Conservation (phyloP, 1,284 basidiomycete genomes). For the Bjerkandera adusta region DNA sequence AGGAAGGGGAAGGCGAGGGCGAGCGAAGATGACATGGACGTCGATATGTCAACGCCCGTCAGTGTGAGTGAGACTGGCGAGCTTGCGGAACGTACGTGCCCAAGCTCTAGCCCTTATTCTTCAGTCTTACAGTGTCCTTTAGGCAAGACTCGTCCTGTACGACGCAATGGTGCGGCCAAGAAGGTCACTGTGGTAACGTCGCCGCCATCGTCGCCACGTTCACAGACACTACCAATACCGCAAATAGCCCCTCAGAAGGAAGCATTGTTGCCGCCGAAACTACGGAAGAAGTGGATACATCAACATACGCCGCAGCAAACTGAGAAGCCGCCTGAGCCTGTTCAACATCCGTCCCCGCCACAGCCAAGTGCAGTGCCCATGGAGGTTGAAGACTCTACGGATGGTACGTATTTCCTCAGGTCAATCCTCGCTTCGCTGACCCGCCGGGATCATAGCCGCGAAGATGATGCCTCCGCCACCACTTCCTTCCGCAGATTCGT, state of each 20-base stretch:
- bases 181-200: conserved; percentile 5
- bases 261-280: conserved; percentile 56
- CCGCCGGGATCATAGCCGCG: conserved; percentile 5
- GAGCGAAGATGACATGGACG: conserved; percentile 22
- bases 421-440: conserved; percentile 7
- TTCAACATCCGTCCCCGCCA: conserved; percentile 3
- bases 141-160: background rate
- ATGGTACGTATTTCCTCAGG: conserved; percentile 10
- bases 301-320: too few relatives aligned
- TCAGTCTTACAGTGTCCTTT: too few relatives aligned
- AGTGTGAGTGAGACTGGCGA: background rate
- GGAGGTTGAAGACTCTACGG: conserved; percentile 7
- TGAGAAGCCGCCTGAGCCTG: conserved; percentile 17
- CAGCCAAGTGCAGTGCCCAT: conserved; percentile 7
- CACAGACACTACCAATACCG: background rate
- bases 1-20: conserved; percentile 31
- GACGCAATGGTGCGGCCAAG: conserved; percentile 3
- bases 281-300: conserved; percentile 55
- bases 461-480: conserved; percentile 11
- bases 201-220: conserved; percentile 6
- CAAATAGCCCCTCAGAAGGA: conserved; percentile 26
- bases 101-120: too few relatives aligned
- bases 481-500: background rate
- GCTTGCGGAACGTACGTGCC: conserved; percentile 3
- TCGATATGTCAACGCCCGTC: conserved; percentile 13